Conservation (phyloP, 805 yeast genomes). For the Suhomyces faveliae region DNA sequence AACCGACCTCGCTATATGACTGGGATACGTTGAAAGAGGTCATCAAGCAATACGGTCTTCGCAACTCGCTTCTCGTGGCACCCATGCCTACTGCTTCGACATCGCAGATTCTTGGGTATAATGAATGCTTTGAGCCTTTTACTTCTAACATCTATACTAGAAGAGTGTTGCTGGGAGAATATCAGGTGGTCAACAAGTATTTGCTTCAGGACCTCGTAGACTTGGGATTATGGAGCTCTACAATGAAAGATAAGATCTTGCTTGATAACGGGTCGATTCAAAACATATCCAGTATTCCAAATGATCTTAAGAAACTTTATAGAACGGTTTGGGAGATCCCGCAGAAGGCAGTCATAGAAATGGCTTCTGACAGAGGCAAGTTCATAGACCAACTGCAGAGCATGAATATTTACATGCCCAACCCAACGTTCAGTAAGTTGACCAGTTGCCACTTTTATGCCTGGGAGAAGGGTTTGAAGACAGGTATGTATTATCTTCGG, state of each 20-base stretch:
- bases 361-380: slow-evolving; percentile 52
- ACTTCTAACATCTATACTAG: slow-evolving; percentile 62
- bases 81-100: slow-evolving; percentile 72
- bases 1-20: slow-evolving; percentile 50
- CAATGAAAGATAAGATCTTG: slow-evolving; percentile 56
- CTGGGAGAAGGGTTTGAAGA: slow-evolving; percentile 97
- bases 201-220: slow-evolving; percentile 57
- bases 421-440: slow-evolving; percentile 94
- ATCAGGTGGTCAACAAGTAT: slow-evolving; percentile 62
- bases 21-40: slow-evolving; percentile 56
- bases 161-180: slow-evolving; percentile 63
- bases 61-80: slow-evolving; percentile 61
- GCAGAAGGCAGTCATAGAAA: slow-evolving; percentile 56
- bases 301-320: slow-evolving; percentile 52
- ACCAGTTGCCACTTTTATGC: slow-evolving; percentile 99
- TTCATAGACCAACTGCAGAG: slow-evolving; percentile 92
- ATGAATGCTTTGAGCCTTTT: slow-evolving; percentile 63
- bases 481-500: slow-evolving; percentile 94
- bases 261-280: slow-evolving; percentile 59
- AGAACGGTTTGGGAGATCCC: slow-evolving; percentile 64
- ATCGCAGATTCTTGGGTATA: slow-evolving; percentile 59
- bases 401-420: slow-evolving; percentile 80
- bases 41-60: slow-evolving; percentile 49
- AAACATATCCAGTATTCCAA: slow-evolving; percentile 53
- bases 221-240: slow-evolving; percentile 56